Percentiles rank a stretch among this genome's conserved stretches.
These are phyloP conservation scores for Gossypium schwendimanii DNA, from an alignment of 441 rosid genomes.

Conservation along the genomic window DNA sequence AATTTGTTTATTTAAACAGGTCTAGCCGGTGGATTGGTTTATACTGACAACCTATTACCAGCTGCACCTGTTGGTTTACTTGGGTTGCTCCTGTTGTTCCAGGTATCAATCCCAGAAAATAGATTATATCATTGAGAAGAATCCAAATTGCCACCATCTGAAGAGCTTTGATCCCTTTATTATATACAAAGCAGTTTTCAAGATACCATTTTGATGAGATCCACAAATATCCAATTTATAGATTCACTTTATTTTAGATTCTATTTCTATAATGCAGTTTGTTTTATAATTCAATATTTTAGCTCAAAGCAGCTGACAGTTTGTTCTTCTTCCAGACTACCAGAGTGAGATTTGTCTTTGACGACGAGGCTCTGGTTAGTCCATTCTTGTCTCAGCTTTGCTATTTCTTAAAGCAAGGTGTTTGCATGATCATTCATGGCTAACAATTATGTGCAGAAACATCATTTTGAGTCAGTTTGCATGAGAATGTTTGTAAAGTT, in stretches of 20 bases:
- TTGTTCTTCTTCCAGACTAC: conserved; percentile 47
- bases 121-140: background rate
- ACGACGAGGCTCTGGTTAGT: conserved; percentile 62
- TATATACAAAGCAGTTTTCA: background rate
- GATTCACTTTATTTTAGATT: background rate
- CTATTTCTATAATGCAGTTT: too few species aligned
- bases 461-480: background rate
- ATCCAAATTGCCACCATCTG: background rate
- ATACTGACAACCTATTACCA: conserved; percentile 51
- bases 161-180: background rate
- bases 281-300: background rate
- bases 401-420: background rate
- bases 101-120: conserved; percentile 26
- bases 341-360: conserved; percentile 68
- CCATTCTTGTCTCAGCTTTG: background rate
- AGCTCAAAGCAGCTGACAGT: conserved; percentile 19
- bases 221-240: background rate
- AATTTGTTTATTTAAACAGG: conserved; percentile 33
- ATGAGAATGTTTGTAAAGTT: background rate
- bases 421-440: conserved; percentile 1
- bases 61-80: conserved; percentile 67
- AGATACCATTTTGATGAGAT: background rate
- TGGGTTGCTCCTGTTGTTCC: conserved; percentile 58
- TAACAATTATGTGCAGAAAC: background rate
- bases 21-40: conserved; percentile 55